phyloP scores from a whole-genome alignment of 371 early-diverging fungal genomes.

The Circinella minor region DNA sequence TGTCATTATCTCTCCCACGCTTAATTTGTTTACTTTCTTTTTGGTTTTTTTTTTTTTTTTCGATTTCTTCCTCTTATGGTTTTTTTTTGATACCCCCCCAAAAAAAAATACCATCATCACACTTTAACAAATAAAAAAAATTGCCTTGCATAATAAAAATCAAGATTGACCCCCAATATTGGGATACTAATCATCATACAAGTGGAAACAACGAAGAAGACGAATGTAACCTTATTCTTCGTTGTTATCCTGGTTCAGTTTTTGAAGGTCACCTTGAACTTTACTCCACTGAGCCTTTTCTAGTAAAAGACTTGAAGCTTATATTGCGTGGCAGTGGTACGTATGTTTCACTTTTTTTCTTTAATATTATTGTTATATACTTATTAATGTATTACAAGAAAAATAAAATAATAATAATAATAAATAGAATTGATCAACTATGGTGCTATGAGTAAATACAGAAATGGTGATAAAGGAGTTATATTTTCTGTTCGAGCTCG shows the following conservation, averaged over 20 bases:
- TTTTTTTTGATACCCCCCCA: too few relatives aligned
- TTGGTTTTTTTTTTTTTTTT: too few relatives aligned
- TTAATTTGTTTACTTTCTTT: background rate
- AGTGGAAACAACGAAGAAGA: too few relatives aligned
- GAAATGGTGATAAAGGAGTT: constrained; percentile 21
- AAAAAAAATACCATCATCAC: background rate
- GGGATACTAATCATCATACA: background rate
- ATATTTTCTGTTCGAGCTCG: constrained; percentile 32
- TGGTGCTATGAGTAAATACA: constrained; percentile 18
- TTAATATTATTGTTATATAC: too few relatives aligned
- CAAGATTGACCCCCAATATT: background rate
- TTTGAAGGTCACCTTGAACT: background rate
- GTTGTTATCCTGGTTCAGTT: background rate
- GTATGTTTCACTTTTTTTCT: too few relatives aligned
- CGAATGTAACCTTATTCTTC: background rate
- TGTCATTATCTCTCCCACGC: background rate
- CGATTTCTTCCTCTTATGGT: too few relatives aligned
- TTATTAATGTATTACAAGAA: too few relatives aligned
- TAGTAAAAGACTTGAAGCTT: background rate
- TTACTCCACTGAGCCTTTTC: background rate
- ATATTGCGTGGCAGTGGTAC: background rate
- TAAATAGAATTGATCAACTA: constrained; percentile 28
- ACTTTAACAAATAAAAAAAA: background rate
- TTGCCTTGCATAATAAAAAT: background rate
- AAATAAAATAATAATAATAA: too few relatives aligned